Base-by-base conservation (phyloP, 768 basidiomycete species). In the Chalciporus sphaerocephalus region DNA sequence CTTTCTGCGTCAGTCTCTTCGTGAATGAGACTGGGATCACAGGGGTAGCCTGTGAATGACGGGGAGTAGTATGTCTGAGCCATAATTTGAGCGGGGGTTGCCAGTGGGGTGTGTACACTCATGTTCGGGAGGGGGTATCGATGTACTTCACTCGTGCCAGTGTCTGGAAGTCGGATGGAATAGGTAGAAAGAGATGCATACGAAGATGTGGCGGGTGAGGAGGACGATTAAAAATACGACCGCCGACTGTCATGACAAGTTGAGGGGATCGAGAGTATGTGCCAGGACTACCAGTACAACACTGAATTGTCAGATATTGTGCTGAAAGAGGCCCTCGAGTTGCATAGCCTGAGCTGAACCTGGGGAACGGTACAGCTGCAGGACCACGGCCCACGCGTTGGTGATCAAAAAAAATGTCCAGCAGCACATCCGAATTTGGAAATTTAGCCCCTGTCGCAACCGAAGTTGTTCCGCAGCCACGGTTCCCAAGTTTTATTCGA, bases 1-100 rank as follows among this genome's bases (percentile, higher is more conserved):
- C 35, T 34, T 13, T 47, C 55, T 30, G 35, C 23, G 3, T 15
- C 17, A n/a, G 39, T 34, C 37, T 46, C 47, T 22, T 41, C 21
- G 9, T 42, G 27, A 20, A 34, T n/a, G 38, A 38, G 15, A 8
- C 22, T n/a, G 15, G 22, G 22, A 38, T 38, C 38, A 21, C 38
- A 38, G 13, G 38, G 22, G 22, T 23, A 38, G 2, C 38, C 38
- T 8, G 15, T 16, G 8, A 38, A 38, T 10, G 38, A n/a, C 7
- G 38, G 38, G 15, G 38, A 23, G 11, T 38, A 5, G n/a, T n/a
- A 38, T 15, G 23, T 17, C 22, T 23, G 15, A 24, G 16, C 24
- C 4, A 8, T 6, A 7, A 32, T 32, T 32, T 32, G 30, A 32
- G 30, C 30, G n/a, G 30, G 15, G 6, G 30, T 32, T 32, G 13